Evolutionary conservation across 805 yeast genomes (phyloP), one percentile per base, ranked within the genome.

Genomic region (Kodamaea kaohsiungensis): DNA sequence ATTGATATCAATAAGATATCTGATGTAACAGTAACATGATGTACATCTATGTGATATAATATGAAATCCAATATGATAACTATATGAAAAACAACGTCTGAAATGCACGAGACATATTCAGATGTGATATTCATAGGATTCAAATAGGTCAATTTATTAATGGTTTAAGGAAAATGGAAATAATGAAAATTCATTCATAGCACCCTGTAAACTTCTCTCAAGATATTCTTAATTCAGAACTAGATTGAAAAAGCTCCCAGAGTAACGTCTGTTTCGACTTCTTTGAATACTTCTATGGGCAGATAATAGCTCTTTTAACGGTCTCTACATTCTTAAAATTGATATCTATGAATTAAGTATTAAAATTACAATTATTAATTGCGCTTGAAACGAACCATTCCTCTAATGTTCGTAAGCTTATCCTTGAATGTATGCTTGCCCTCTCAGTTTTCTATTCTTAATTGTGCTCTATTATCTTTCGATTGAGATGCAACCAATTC

Each of bases 401-500:
- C 35, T 30, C 10, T 22, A 22, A 22, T 3, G 25, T 22, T 22
- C 25, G 25, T 22, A 6, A 22, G 6, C 6, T 30, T 8, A 12
- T 30, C 3, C 13, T 30, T 30, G 35, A 30, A 12, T 30, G 10
- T 8, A 12, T 30, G 10, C 35, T 30, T 30, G 35, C 10, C 35
- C 35, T 30, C 35, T 30, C 35, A 30, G 8, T 12, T 30, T 30
- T 30, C 35, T 8, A 30, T 30, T 9, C 7, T 40, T 4, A 10
- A 40, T 40, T 40, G 19, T 16, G 45, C 25, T 40, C 19, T 40
- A 17, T 17, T 40, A 16, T 40, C 45, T 13, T 46, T 30, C 33
- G 30, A 12, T 10, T 46, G 12, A 18, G 48, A 27, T 12, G 15
- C 48, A 7, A 49, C 45, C 45, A 69, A 56, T 39, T 68, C 71